phyloP scores from a whole-genome alignment of 73 alveolate genomes.

The Blepharisma stoltei region DNA sequence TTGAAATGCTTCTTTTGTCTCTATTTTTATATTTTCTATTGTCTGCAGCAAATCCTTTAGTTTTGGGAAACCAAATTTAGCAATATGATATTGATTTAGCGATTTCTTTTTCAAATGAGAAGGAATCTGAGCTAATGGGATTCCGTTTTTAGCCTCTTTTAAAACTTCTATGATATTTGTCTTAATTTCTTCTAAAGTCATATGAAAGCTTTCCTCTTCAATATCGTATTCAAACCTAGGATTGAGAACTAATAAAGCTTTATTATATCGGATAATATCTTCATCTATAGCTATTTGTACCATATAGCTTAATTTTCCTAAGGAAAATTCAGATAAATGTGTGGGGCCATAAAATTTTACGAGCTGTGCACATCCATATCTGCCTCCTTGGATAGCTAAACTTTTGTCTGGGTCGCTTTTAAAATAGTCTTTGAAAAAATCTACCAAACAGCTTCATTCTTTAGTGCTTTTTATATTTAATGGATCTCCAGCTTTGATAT shows the following conservation, averaged over 20 bases:
- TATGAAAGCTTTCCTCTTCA: background rate
- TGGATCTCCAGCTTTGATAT: slow-evolving; percentile 8
- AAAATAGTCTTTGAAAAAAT: background rate
- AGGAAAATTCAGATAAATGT: slow-evolving; percentile 38
- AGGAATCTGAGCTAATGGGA: slow-evolving; percentile 61
- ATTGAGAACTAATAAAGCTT: slow-evolving; percentile 56
- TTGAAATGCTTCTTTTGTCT: slow-evolving; percentile 41
- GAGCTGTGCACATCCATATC: slow-evolving; percentile 77
- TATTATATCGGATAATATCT: slow-evolving; percentile 56
- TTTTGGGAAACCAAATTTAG: slow-evolving; percentile 60
- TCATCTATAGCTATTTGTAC: slow-evolving; percentile 64
- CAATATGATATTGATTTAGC: slow-evolving; percentile 32
- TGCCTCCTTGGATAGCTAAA: slow-evolving; percentile 74
- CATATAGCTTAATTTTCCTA: slow-evolving; percentile 57
- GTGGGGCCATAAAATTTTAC: slow-evolving; percentile 59
- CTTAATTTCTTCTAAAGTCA: background rate
- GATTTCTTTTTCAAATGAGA: slow-evolving; percentile 37
- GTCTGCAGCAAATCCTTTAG: slow-evolving; percentile 47
- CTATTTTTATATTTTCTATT: slow-evolving; percentile 46
- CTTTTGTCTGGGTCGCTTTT: slow-evolving; percentile 21
- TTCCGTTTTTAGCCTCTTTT: slow-evolving; percentile 28
- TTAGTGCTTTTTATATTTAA: background rate
- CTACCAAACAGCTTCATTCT: background rate
- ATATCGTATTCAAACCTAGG: slow-evolving; percentile 36
- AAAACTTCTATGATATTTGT: slow-evolving; percentile 13